Conservation (phyloP, 495 filamentous ascomycete genomes). For the Xylaria bambusicola region DNA sequence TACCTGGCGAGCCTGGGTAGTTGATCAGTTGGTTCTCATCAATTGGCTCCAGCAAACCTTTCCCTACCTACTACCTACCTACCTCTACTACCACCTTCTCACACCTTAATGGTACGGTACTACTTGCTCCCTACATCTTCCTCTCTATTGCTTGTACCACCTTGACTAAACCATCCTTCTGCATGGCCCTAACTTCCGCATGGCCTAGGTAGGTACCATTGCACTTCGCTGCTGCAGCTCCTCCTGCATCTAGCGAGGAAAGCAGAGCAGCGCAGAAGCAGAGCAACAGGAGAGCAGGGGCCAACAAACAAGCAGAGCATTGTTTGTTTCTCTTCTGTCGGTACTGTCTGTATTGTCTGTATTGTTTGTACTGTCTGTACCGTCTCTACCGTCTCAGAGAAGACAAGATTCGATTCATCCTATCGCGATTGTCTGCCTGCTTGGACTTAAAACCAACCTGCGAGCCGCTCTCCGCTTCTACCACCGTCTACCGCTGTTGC, state of each 20-base stretch:
- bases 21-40: background rate
- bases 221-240: slow-evolving; percentile 5
- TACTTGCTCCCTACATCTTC: too few species aligned
- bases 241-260: slow-evolving; percentile 2
- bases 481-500: background rate
- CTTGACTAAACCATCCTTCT: slow-evolving; percentile 1
- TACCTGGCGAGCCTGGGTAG: too few species aligned
- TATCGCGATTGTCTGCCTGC: background rate
- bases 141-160: background rate
- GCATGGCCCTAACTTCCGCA: slow-evolving; percentile 9
- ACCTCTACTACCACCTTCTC: background rate
- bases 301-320: too few species aligned
- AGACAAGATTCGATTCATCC: background rate
- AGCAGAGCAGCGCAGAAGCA: too few species aligned
- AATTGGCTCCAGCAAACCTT: slow-evolving; percentile 9
- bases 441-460: background rate
- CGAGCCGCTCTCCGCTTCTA: too few species aligned
- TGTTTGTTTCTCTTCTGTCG: slow-evolving; percentile 2
- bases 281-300: too few species aligned
- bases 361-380: too few species aligned
- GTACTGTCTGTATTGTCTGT: too few species aligned
- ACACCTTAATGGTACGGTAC: too few species aligned
- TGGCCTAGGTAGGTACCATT: background rate
- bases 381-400: too few species aligned
- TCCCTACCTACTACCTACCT: background rate